Evolutionary conservation across 768 basidiomycete species (phyloP).

Genomic region (Sporobolomyces phaffii): DNA sequence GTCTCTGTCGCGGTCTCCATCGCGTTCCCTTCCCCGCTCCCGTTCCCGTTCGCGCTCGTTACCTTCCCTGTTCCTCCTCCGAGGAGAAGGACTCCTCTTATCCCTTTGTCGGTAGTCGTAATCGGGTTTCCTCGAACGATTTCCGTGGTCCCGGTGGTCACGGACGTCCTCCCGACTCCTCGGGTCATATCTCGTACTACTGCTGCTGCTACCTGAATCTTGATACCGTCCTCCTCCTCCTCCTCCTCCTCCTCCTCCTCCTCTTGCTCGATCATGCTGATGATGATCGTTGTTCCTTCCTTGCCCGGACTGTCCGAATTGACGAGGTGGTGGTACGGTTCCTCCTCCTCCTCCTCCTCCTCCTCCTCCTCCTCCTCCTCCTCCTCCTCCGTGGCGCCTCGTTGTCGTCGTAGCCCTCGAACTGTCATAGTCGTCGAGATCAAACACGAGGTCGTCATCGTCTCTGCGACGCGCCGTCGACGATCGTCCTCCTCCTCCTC

Average conservation of each 20-base stretch:
- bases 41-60: too few species aligned
- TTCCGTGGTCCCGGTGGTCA: too few species aligned
- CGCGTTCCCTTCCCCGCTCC: background rate
- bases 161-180: background rate
- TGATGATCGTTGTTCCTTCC: background rate
- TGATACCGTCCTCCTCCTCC: background rate
- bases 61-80: background rate
- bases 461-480: constrained; percentile 45
- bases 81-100: background rate
- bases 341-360: too few species aligned
- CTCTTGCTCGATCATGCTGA: background rate
- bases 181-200: background rate
- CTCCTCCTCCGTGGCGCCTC: too few species aligned
- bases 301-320: too few species aligned
- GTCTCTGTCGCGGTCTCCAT: background rate
- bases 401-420: background rate
- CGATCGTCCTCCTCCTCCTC: constrained; percentile 33
- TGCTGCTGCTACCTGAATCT: background rate
- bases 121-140: too few species aligned
- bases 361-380: background rate
- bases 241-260: background rate
- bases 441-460: constrained; percentile 51
- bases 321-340: too few species aligned
- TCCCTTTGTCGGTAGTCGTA: background rate
- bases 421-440: constrained; percentile 53